Evolutionary conservation across 768 basidiomycete species (phyloP).

Genomic region (Kwoniella sp.): DNA sequence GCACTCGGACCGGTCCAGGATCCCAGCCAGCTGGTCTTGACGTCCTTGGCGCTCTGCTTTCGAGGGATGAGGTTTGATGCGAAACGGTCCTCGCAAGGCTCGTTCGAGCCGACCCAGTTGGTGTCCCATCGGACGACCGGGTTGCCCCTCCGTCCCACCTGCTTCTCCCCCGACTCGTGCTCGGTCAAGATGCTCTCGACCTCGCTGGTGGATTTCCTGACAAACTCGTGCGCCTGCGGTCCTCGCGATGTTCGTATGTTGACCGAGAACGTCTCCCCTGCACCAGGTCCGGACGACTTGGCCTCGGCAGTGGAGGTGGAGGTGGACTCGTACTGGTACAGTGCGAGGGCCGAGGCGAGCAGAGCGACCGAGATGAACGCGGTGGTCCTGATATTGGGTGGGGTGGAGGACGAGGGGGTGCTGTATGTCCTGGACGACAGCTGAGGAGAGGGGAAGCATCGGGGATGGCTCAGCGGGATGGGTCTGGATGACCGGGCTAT

Average conservation of each 20-base stretch:
- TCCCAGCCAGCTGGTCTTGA: not conserved
- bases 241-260: slow-evolving; percentile 8
- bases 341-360: slow-evolving; percentile 15
- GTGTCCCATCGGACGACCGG: slow-evolving; percentile 58
- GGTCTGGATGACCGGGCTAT: slow-evolving; percentile 1
- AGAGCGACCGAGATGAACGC: slow-evolving; percentile 17
- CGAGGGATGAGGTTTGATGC: slow-evolving; percentile 62
- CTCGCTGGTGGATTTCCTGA: slow-evolving; percentile 15
- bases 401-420: not conserved
- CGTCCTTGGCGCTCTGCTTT: slow-evolving; percentile 55
- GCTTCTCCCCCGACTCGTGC: slow-evolving; percentile 11
- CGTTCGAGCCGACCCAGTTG: slow-evolving; percentile 75
- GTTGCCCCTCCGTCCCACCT: slow-evolving; percentile 24
- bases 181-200: slow-evolving; percentile 29
- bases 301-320: not conserved
- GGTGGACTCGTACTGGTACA: slow-evolving; percentile 25
- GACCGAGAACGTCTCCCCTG: slow-evolving; percentile 16
- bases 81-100: slow-evolving; percentile 86
- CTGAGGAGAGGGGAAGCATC: not conserved
- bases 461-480: not conserved
- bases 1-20: not conserved
- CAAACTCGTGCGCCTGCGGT: slow-evolving; percentile 19
- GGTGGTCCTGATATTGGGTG: slow-evolving; percentile 1
- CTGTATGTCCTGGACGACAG: slow-evolving; percentile 5
- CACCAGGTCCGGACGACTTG: not conserved